Percentiles rank a stretch among this genome's conserved stretches.
These are phyloP conservation scores for Parasarocladium wereldwijsianum DNA, from an alignment of 2,329 filamentous ascomycete genomes.

Conservation along the genomic window DNA sequence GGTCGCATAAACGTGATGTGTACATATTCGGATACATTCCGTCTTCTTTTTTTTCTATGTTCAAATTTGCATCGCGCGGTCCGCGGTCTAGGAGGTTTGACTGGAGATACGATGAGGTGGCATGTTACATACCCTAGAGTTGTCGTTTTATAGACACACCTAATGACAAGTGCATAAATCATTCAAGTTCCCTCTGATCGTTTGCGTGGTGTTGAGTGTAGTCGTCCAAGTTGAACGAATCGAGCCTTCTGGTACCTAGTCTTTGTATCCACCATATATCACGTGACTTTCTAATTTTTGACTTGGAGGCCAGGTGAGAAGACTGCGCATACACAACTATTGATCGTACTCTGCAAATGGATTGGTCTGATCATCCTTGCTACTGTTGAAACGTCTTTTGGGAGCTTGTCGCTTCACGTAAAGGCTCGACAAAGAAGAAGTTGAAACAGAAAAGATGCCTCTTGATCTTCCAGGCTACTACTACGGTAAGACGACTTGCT, in stretches of 20 bases:
- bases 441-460: constrained; percentile 14
- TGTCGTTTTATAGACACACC: constrained; percentile 23
- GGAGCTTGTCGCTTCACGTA: no score
- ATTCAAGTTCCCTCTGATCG: constrained; percentile 3
- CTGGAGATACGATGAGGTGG: constrained; percentile 17
- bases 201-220: no score
- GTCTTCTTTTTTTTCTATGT: constrained; percentile 24
- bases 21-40: constrained; percentile 22
- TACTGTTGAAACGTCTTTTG: no score
- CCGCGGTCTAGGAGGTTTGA: constrained; percentile 18
- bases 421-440: no score
- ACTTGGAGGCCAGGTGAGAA: no score
- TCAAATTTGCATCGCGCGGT: constrained; percentile 24
- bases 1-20: constrained; percentile 45
- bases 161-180: constrained; percentile 27
- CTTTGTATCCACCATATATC: no score
- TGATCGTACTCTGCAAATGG: no score
- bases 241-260: no score
- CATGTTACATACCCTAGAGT: constrained; percentile 23
- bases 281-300: no score
- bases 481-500: constrained; percentile 36
- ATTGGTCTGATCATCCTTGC: no score
- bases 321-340: no score
- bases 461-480: constrained; percentile 37
- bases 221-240: no score